phyloP scores from a whole-genome alignment of 2,329 filamentous ascomycete genomes.

The Lachnellula subtilissima region DNA sequence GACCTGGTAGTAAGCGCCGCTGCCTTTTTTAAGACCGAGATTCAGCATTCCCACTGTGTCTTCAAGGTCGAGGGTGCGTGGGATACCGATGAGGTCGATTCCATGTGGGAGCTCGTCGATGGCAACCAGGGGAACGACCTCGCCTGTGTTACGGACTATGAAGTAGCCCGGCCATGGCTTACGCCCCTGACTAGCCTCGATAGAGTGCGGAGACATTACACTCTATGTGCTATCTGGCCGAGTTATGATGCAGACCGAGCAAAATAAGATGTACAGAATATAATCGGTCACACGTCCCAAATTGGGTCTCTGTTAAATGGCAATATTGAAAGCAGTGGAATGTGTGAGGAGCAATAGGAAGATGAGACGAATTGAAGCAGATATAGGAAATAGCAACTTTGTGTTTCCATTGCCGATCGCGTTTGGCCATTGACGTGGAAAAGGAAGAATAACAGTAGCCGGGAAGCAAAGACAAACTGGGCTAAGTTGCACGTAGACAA shows the following conservation, averaged over 20 bases:
- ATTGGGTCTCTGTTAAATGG: too few species aligned
- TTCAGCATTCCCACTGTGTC: constrained; percentile 28
- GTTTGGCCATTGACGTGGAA: constrained; percentile 4
- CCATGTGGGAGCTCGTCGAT: constrained; percentile 46
- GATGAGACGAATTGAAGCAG: neutral
- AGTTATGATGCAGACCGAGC: too few species aligned
- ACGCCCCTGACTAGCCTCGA: neutral
- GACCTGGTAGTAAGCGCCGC: constrained; percentile 17
- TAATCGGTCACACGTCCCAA: too few species aligned
- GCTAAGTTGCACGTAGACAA: neutral
- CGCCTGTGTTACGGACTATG: constrained; percentile 38
- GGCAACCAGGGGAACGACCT: constrained; percentile 51
- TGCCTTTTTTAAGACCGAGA: constrained; percentile 20
- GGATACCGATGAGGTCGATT: constrained; percentile 33
- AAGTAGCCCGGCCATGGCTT: constrained; percentile 35
- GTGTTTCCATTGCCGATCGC: neutral
- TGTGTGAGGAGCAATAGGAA: neutral
- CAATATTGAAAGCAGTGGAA: too few species aligned
- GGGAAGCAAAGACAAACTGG: neutral
- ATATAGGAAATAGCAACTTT: neutral
- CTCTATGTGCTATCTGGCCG: neutral
- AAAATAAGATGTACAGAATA: too few species aligned
- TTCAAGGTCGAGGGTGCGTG: constrained; percentile 29
- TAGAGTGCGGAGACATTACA: constrained; percentile 5
- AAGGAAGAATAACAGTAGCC: neutral